These are phyloP conservation scores for Suillus fuscotomentosus DNA, from an alignment of 768 basidiomycete genomes.

Conservation along the genomic window DNA sequence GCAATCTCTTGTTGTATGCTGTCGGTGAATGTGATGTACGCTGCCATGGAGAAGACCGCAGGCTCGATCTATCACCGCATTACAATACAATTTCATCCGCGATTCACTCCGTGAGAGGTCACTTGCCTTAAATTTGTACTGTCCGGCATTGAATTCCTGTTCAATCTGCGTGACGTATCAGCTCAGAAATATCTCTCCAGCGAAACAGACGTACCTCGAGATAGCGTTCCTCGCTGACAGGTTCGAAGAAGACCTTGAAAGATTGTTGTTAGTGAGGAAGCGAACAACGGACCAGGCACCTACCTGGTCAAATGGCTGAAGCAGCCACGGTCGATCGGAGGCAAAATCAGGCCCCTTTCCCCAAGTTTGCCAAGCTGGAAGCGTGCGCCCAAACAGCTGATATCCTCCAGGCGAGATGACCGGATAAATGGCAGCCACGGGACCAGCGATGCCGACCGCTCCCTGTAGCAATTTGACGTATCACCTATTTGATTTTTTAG, in stretches of 20 bases:
- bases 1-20: constrained; percentile 41
- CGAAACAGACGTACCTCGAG: constrained; percentile 34
- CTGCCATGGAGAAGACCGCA: constrained; percentile 50
- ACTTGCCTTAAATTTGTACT: constrained; percentile 48
- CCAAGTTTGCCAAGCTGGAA: constrained; percentile 68
- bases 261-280: not conserved
- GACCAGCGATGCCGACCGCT: constrained; percentile 68
- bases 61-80: constrained; percentile 41
- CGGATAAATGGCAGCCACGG: constrained; percentile 64
- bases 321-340: constrained; percentile 54
- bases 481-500: not conserved
- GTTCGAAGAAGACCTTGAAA: constrained; percentile 49
- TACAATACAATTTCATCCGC: constrained; percentile 14
- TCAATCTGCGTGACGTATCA: constrained; percentile 38
- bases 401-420: constrained; percentile 67
- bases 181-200: not conserved
- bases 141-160: constrained; percentile 50
- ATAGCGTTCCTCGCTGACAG: constrained; percentile 48
- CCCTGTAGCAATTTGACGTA: constrained; percentile 39
- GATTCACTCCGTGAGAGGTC: constrained; percentile 8
- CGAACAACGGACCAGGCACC: constrained; percentile 21
- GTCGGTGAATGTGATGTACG: constrained; percentile 42
- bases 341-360: constrained; percentile 48
- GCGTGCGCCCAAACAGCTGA: constrained; percentile 59
- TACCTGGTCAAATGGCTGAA: constrained; percentile 58